phyloP scores from a whole-genome alignment of 805 yeast genomes.

The Kodamaea hsintzibuensis region DNA sequence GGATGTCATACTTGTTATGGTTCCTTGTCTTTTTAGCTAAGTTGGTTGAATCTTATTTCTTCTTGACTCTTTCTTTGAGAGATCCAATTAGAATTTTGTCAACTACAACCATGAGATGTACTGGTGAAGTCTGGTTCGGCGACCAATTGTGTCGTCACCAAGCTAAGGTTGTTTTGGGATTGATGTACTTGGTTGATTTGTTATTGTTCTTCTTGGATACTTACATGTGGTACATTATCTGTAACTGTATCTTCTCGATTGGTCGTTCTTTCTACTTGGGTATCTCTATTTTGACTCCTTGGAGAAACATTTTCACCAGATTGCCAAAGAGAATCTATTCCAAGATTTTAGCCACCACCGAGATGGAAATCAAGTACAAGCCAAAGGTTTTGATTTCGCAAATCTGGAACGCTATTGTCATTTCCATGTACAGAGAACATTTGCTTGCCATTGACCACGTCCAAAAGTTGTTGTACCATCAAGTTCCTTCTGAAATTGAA shows the following conservation, averaged over 20 bases:
- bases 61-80: constrained; percentile 82
- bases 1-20: constrained; percentile 96
- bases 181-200: constrained; percentile 92
- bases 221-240: constrained; percentile 96
- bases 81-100: constrained; percentile 94
- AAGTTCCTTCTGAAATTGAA: constrained; percentile 96
- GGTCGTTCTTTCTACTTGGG: constrained; percentile 98
- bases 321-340: constrained; percentile 98
- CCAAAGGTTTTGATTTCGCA: constrained; percentile 98
- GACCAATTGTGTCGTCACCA: constrained; percentile 76
- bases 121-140: constrained; percentile 92
- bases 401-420: constrained; percentile 98
- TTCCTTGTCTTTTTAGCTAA: constrained; percentile 84
- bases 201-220: constrained; percentile 97
- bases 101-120: constrained; percentile 86
- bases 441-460: constrained; percentile 97
- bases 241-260: constrained; percentile 92
- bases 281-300: constrained; percentile 97
- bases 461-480: constrained; percentile 94
- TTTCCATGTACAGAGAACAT: constrained; percentile 99
- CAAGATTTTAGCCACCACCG: constrained; percentile 95
- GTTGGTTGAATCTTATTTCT: constrained; percentile 86
- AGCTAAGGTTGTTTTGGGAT: constrained; percentile 83
- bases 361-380: constrained; percentile 98
- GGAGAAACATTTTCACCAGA: constrained; percentile 98